phyloP scores from a whole-genome alignment of 2,329 filamentous ascomycete genomes.

The Huntiella savannae region DNA sequence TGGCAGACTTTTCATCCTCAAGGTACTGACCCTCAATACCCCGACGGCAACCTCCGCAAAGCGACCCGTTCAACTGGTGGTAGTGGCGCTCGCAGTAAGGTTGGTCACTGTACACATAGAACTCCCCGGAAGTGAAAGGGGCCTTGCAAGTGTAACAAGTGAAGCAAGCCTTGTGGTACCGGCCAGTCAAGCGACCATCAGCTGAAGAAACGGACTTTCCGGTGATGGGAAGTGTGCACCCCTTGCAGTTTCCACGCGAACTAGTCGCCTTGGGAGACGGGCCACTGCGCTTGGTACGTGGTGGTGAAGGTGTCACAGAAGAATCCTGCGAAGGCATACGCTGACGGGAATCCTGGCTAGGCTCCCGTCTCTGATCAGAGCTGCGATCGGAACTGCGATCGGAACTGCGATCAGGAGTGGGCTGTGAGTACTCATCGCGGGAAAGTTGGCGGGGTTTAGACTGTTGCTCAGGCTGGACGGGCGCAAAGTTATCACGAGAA shows the following conservation, averaged over 20 bases:
- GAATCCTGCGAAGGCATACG: neutral
- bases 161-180: slow-evolving; percentile 91
- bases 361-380: neutral
- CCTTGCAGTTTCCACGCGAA: slow-evolving; percentile 60
- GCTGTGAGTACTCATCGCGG: slow-evolving; percentile 2
- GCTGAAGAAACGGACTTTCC: slow-evolving; percentile 90
- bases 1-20: slow-evolving; percentile 57
- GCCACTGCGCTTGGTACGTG: slow-evolving; percentile 6
- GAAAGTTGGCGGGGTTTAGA: slow-evolving; percentile 2
- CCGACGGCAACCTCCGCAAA: slow-evolving; percentile 59
- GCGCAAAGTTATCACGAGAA: slow-evolving; percentile 4
- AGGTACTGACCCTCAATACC: slow-evolving; percentile 92
- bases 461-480: slow-evolving; percentile 3
- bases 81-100: slow-evolving; percentile 90
- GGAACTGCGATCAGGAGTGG: neutral
- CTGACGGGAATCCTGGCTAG: neutral
- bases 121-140: slow-evolving; percentile 72
- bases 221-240: slow-evolving; percentile 57
- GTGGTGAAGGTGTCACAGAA: slow-evolving; percentile 9
- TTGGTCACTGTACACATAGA: slow-evolving; percentile 74
- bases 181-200: slow-evolving; percentile 75
- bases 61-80: slow-evolving; percentile 71
- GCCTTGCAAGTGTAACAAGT: slow-evolving; percentile 68
- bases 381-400: neutral
- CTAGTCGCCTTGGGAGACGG: slow-evolving; percentile 15